Percentiles rank a stretch among this genome's conserved stretches.
Evolutionary conservation across 768 basidiomycete species (phyloP).

Genomic region (Pholiota molesta): DNA sequence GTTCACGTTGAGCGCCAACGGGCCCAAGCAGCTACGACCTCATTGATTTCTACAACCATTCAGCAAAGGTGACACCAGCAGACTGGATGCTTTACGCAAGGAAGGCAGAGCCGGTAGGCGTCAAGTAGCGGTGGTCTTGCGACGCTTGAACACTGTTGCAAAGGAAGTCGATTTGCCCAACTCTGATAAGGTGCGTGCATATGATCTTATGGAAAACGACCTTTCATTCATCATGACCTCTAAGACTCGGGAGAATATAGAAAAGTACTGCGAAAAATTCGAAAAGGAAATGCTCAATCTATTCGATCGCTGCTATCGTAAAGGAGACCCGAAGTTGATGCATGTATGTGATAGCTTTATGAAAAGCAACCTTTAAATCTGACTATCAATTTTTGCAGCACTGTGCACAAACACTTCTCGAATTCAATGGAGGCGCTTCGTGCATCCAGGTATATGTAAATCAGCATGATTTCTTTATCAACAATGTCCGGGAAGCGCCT

Average conservation of each 20-base stretch:
- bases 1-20: slow-evolving; percentile 90
- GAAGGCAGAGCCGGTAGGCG: slow-evolving; percentile 88
- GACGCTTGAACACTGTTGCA: slow-evolving; percentile 84
- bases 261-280: slow-evolving; percentile 97
- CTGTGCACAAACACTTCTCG: slow-evolving; percentile 93
- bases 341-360: slow-evolving; percentile 55
- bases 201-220: neutral
- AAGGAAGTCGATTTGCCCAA: slow-evolving; percentile 91
- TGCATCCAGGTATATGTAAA: slow-evolving; percentile 99
- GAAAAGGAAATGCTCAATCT: slow-evolving; percentile 98
- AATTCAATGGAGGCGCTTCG: slow-evolving; percentile 96
- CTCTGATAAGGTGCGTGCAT: slow-evolving; percentile 68
- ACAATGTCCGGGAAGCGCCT: slow-evolving; percentile 73
- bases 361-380: neutral
- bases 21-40: slow-evolving; percentile 95
- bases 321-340: slow-evolving; percentile 99
- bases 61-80: slow-evolving; percentile 75
- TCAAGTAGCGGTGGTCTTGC: slow-evolving; percentile 84
- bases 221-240: neutral
- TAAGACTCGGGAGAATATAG: slow-evolving; percentile 89
- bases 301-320: slow-evolving; percentile 94
- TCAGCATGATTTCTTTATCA: slow-evolving; percentile 99
- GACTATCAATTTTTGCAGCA: slow-evolving; percentile 58
- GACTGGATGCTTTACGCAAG: slow-evolving; percentile 77
- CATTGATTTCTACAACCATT: slow-evolving; percentile 95